phyloP scores from a whole-genome alignment of 1,284 basidiomycete species.

The Anthracocystis setariae region DNA sequence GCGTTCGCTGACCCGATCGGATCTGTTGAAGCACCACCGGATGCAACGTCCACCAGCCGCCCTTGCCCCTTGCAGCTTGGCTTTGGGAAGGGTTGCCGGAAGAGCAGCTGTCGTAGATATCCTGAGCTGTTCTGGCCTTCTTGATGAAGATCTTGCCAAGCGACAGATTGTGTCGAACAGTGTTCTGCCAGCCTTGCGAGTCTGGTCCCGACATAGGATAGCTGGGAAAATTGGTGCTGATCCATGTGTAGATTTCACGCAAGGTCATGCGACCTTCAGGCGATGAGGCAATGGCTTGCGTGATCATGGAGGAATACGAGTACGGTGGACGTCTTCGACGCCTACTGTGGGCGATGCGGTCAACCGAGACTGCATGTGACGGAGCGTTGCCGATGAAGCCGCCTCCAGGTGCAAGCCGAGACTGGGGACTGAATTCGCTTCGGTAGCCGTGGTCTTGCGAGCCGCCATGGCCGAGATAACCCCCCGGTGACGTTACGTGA shows the following conservation, averaged over 20 bases:
- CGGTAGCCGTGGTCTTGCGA: conserved; percentile 27
- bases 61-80: conserved; percentile 56
- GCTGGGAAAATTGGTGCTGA: conserved; percentile 52
- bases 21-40: conserved; percentile 43
- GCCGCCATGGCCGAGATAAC: conserved; percentile 4
- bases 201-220: conserved; percentile 57
- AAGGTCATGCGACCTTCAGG: conserved; percentile 58
- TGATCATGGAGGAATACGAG: conserved; percentile 62
- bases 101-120: conserved; percentile 56
- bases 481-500: conserved; percentile 4
- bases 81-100: conserved; percentile 52
- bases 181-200: conserved; percentile 62
- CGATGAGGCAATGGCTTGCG: conserved; percentile 60
- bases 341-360: conserved; percentile 54
- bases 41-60: conserved; percentile 59
- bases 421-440: conserved; percentile 26
- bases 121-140: conserved; percentile 52
- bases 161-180: conserved; percentile 61
- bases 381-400: conserved; percentile 11
- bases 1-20: conserved; percentile 38
- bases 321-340: conserved; percentile 54
- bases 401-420: conserved; percentile 11
- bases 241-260: conserved; percentile 63
- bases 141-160: conserved; percentile 62
- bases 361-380: conserved; percentile 29